These are phyloP conservation scores for Euptelea pleiosperma DNA, from an alignment of 164 flowering plant genomes.

Conservation along the genomic window DNA sequence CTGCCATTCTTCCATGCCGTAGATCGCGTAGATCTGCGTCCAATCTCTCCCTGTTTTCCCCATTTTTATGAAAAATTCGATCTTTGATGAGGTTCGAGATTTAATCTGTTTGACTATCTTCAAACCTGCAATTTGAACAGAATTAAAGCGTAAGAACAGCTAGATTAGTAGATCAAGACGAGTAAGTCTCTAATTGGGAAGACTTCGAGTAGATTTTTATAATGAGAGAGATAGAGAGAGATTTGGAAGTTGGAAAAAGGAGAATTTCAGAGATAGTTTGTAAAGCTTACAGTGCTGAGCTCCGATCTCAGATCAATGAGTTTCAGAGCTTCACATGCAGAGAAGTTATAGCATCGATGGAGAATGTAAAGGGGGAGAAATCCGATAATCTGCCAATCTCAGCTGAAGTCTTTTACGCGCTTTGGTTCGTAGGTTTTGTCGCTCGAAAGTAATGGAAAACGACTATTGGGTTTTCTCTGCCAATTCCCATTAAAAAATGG, in stretches of 20 bases:
- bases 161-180: not conserved
- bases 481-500: constrained; percentile 10
- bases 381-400: constrained; percentile 8
- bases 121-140: constrained; percentile 7
- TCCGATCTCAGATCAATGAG: too few species aligned
- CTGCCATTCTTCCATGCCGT: constrained; percentile 86
- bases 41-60: constrained; percentile 69
- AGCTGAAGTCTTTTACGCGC: constrained; percentile 8
- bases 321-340: too few species aligned
- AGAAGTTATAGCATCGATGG: too few species aligned
- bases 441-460: not conserved
- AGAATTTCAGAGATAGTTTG: too few species aligned
- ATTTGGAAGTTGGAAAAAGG: too few species aligned
- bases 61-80: constrained; percentile 24
- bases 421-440: constrained; percentile 14
- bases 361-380: not conserved
- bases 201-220: not conserved
- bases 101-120: not conserved
- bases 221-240: not conserved
- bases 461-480: not conserved
- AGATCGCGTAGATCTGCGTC: constrained; percentile 88
- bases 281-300: too few species aligned
- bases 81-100: not conserved
- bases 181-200: not conserved
- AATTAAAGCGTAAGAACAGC: not conserved